Percentiles rank a stretch among this genome's conserved stretches.
phyloP scores from a whole-genome alignment of 2,329 filamentous ascomycete genomes.

The Pseudocercospora musae region DNA sequence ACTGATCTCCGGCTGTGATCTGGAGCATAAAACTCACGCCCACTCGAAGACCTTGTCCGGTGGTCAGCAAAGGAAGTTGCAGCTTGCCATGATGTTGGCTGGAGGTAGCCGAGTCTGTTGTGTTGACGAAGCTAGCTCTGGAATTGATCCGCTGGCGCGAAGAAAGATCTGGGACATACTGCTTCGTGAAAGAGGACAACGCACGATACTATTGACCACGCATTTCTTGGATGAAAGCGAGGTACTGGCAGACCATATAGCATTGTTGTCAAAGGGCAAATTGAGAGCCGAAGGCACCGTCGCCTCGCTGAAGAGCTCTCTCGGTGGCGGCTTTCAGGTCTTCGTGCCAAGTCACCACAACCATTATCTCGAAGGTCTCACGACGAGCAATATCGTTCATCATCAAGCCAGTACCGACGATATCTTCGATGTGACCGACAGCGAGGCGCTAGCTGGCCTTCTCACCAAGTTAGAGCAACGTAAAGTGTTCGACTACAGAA shows the following conservation, averaged over 20 bases:
- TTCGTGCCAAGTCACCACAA: neutral
- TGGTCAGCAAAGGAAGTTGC: slow-evolving; percentile 83
- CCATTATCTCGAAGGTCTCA: neutral
- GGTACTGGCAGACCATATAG: slow-evolving; percentile 79
- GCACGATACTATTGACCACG: slow-evolving; percentile 81
- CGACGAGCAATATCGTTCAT: neutral
- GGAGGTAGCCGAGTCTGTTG: slow-evolving; percentile 79
- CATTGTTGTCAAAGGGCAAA: slow-evolving; percentile 76
- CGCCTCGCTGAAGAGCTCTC: slow-evolving; percentile 72
- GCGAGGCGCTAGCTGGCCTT: slow-evolving; percentile 11
- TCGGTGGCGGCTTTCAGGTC: slow-evolving; percentile 79
- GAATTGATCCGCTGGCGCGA: slow-evolving; percentile 77
- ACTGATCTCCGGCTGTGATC: slow-evolving; percentile 68
- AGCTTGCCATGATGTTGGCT: slow-evolving; percentile 88
- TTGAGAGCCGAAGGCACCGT: slow-evolving; percentile 78
- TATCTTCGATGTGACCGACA: slow-evolving; percentile 9
- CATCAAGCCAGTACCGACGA: neutral
- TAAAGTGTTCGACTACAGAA: slow-evolving; percentile 69
- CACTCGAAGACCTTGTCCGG: slow-evolving; percentile 74
- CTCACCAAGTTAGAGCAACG: slow-evolving; percentile 53
- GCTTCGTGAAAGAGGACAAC: slow-evolving; percentile 70
- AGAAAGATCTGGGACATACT: slow-evolving; percentile 92
- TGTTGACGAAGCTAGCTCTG: slow-evolving; percentile 83
- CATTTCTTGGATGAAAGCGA: slow-evolving; percentile 92
- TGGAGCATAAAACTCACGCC: slow-evolving; percentile 68